Base-by-base conservation (phyloP, 352 stramenopile species). In the Aphanomyces cochlioides region DNA sequence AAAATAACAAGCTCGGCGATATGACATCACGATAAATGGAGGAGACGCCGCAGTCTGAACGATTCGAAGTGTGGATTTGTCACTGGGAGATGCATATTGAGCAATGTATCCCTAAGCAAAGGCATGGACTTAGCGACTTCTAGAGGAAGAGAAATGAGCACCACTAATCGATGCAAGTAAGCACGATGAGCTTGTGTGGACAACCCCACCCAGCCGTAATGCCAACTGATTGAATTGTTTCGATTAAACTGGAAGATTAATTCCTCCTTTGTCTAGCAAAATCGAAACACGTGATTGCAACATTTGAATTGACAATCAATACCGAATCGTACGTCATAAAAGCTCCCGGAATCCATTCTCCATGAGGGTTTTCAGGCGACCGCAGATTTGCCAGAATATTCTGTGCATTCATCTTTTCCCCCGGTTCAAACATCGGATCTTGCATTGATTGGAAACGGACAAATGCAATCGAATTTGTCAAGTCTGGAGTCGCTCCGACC, bases 151-250 rank as follows among this genome's bases (percentile, higher is more conserved):
- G 10, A n/a, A 50, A 50, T n/a, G 17, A n/a, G 43, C 61, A 70
- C 64, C 36, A 70, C 64, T 4, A 70, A 17, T 21, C 45, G 64
- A 50, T 70, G 64, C n/a, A 39, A 40, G 19, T 7, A 47, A 21
- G 64, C 53, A 21, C 64, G 64, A 17, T 70, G 64, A 8, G 47
- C 64, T 21, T 70, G 53, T 6, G 47, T 70, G 10, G 64, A 70
- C 4, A 50, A 61, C 5, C 64, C 64, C 8, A 70, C 21, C 64
- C 64, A 70, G 34, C 64, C 64, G 19, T 70, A 70, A 39, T 70
- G 64, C 64, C 64, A 70, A 13, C 64, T 45, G 8, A 70, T n/a
- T 17, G 19, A 15, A 34, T 70, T 70, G 64, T 70, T 38, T 43
- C 61, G 43, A 37, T 70, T 70, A 10, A 70, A 36, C 2, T 37